Percentiles rank a stretch among this genome's conserved stretches.
These are phyloP conservation scores for Vaccinium darrowii DNA, from an alignment of 148 eudicot genomes.

Conservation along the genomic window DNA sequence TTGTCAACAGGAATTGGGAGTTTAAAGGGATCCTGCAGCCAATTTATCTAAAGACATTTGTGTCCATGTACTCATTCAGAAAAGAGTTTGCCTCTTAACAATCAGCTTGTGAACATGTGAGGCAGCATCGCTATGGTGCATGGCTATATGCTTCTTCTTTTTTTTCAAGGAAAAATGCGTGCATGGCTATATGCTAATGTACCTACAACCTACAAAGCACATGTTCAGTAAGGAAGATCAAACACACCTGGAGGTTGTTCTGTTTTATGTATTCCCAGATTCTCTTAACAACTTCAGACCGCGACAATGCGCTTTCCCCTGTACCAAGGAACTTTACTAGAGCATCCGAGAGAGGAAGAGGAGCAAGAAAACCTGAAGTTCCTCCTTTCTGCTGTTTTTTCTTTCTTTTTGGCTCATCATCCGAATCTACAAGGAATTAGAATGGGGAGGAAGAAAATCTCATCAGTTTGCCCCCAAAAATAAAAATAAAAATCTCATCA, in stretches of 20 bases:
- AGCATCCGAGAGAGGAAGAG: conserved; percentile 72
- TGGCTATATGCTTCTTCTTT: background rate
- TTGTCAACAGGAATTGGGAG: background rate
- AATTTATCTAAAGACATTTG: background rate
- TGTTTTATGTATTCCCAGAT: conserved; percentile 84
- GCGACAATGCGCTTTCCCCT: conserved; percentile 72
- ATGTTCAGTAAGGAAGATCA: background rate
- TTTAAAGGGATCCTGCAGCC: background rate
- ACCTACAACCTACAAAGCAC: background rate
- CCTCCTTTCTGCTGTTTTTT: conserved; percentile 59
- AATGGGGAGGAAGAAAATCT: background rate
- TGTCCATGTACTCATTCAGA: background rate
- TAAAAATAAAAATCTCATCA: background rate
- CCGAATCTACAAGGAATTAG: conserved; percentile 37
- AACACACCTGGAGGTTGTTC: conserved; percentile 71
- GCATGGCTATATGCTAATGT: background rate
- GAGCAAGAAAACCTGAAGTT: conserved; percentile 62
- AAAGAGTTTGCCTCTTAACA: background rate
- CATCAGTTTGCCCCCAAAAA: no score
- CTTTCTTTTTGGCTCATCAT: conserved; percentile 48
- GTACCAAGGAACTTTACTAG: conserved; percentile 81
- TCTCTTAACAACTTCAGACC: conserved; percentile 73
- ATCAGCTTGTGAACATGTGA: background rate
- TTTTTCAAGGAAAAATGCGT: background rate
- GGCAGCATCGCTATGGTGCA: background rate